Evolutionary conservation across 192 early-diverging fungal genomes (phyloP).

Genomic region (Coemansia interrupta): DNA sequence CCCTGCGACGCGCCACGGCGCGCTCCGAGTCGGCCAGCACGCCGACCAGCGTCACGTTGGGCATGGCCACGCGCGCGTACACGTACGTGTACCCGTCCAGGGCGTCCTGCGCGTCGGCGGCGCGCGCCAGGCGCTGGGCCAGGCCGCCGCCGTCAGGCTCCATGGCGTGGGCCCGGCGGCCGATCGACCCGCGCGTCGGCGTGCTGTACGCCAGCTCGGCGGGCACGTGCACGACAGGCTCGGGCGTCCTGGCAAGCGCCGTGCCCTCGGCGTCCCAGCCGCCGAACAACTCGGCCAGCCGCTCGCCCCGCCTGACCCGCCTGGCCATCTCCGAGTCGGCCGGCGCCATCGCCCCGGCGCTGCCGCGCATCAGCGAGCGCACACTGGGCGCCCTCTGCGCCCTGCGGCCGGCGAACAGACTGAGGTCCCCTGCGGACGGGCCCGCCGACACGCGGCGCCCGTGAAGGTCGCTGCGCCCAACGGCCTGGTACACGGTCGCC

Average conservation of each 20-base stretch:
- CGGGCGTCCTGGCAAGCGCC: neutral
- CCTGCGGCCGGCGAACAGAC: conserved; percentile 4
- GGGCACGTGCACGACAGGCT: neutral
- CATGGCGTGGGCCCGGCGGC: conserved; percentile 1
- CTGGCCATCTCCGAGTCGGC: conserved; percentile 14
- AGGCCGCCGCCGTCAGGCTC: conserved; percentile 17
- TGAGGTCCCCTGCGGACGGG: conserved; percentile 3
- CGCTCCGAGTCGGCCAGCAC: conserved; percentile 40
- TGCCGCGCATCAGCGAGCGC: conserved; percentile 32
- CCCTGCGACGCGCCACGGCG: conserved; percentile 34
- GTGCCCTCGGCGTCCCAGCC: conserved; percentile 17
- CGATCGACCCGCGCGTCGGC: conserved; percentile 25
- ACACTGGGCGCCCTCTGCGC: conserved; percentile 28
- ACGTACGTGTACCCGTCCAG: conserved; percentile 31
- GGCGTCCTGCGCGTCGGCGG: neutral
- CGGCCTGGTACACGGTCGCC: neutral
- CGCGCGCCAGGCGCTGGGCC: conserved; percentile 19
- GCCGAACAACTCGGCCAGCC: conserved; percentile 44
- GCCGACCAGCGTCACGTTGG: conserved; percentile 39
- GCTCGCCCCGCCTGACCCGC: conserved; percentile 37
- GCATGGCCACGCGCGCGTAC: conserved; percentile 42
- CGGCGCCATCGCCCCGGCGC: neutral
- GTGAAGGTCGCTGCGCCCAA: neutral
- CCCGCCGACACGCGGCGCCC: neutral
- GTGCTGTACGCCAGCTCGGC: conserved; percentile 21